Evolutionary conservation across 129 eudicot genomes (phyloP), one percentile per base, ranked within the genome.

Genomic region (Silybum marianum): DNA sequence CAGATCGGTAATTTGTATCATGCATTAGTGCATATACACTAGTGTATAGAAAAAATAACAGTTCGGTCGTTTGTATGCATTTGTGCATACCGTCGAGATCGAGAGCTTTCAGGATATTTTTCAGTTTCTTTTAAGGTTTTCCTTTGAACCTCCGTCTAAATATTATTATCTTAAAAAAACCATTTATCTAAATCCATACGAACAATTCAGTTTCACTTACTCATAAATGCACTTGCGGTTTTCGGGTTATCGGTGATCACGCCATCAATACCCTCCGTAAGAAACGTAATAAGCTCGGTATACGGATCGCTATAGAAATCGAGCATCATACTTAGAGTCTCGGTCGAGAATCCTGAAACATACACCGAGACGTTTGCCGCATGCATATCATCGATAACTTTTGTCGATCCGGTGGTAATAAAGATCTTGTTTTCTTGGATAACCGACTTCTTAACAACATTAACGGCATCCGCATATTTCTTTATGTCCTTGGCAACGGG

Each of bases 301-400:
- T 93, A 88, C 26, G 98, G 99, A 87, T 96, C 99, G 0, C 93
- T 81, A 58, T 80, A 82, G 81, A 82, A 89, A 82, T 96, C 99
- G 73, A 96, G 90, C 39, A 76, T 40, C 54, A 90, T 75, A 82
- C 84, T 88, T 46, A 78, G 28, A 10, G 83, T 89, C 68, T 96
- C 99, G 11, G 95, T 96, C 44, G 71, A 83, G 48, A 96, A 62
- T 74, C 80, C 51, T 1, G 91, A 80, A 69, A 84, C 91, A 36
- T 93, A 92, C 30, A 96, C 98, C 2, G 95, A 91, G 82, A 96
- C 51, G 51, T 93, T 96, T 8, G 87, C 95, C 0, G 92, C 91
- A 32, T 90, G 95, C 93, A 93, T 88, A 60, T 87, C 77, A 7
- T 86, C 75, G 4, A 90, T 73, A 18, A 94, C 63, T 44, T 86